A percentile compares a stretch with the other conserved stretches of the same genome.
phyloP scores from a whole-genome alignment of 768 basidiomycete species.

The Basidioascus undulatus region DNA sequence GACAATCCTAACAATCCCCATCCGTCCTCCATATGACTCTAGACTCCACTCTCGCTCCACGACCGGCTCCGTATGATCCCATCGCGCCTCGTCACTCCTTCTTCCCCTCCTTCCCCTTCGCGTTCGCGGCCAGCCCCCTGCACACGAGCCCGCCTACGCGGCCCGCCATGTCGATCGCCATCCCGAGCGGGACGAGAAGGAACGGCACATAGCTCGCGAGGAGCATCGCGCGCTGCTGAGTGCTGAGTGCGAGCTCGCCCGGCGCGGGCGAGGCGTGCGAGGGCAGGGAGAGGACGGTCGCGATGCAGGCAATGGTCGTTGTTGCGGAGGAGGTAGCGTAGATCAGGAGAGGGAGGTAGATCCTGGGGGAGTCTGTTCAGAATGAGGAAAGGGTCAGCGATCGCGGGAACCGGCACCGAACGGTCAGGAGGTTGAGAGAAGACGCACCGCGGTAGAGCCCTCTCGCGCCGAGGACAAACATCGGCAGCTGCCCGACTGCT shows the following conservation, averaged over 20 bases:
- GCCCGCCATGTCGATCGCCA: slow-evolving; percentile 43
- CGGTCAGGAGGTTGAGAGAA: no score
- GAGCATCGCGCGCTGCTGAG: slow-evolving; percentile 31
- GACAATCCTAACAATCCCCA: no score
- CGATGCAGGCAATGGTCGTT: slow-evolving; percentile 48
- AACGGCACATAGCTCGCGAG: slow-evolving; percentile 53
- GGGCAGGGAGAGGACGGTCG: slow-evolving; percentile 32
- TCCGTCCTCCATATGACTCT: no score
- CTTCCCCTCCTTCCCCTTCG: background rate
- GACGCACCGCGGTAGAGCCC: slow-evolving; percentile 32
- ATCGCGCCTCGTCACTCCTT: no score
- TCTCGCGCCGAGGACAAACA: slow-evolving; percentile 42
- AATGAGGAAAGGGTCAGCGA: background rate
- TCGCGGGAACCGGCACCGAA: no score
- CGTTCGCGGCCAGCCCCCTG: background rate
- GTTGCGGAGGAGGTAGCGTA: slow-evolving; percentile 60
- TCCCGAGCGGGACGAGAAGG: slow-evolving; percentile 40
- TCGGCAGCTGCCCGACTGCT: slow-evolving; percentile 35
- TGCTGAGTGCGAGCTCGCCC: slow-evolving; percentile 23
- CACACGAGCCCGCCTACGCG: slow-evolving; percentile 11
- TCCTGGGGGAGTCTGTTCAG: slow-evolving; percentile 25
- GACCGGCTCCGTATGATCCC: no score
- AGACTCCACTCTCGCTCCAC: no score
- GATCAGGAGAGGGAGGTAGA: slow-evolving; percentile 39
- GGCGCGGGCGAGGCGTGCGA: slow-evolving; percentile 15